A percentile compares a stretch with the other conserved stretches of the same genome.
phyloP scores from a whole-genome alignment of 805 yeast species.

The Ogataea pignaliae region DNA sequence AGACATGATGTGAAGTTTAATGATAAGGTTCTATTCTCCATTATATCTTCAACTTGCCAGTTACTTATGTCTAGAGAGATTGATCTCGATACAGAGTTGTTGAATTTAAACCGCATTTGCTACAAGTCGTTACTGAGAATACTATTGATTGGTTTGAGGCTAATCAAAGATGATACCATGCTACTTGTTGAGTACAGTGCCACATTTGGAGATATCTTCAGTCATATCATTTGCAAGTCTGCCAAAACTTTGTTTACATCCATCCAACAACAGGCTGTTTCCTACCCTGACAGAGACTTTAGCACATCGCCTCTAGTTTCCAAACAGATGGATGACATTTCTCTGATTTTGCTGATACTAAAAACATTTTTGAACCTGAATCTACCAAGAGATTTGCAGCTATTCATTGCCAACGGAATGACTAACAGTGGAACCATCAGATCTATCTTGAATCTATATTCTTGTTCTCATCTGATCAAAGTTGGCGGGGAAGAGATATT shows the following conservation, averaged over 20 bases:
- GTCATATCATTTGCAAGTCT: conserved; percentile 60
- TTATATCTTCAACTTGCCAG: conserved; percentile 40
- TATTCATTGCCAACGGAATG: conserved; percentile 48
- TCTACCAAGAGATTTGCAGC: conserved; percentile 42
- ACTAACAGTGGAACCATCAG: conserved; percentile 57
- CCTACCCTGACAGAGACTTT: conserved; percentile 34
- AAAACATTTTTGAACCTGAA: conserved; percentile 50
- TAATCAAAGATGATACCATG: conserved; percentile 38
- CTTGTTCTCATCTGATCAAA: conserved; percentile 59
- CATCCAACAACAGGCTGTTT: conserved; percentile 51
- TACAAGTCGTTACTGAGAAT: conserved; percentile 63
- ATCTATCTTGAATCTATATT: conserved; percentile 58
- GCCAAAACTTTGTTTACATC: conserved; percentile 54
- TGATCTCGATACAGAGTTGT: conserved; percentile 40
- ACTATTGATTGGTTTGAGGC: conserved; percentile 42
- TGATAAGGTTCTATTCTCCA: conserved; percentile 35
- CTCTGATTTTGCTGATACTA: conserved; percentile 59
- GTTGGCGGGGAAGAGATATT: conserved; percentile 61
- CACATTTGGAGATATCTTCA: conserved; percentile 54
- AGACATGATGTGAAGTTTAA: conserved; percentile 26
- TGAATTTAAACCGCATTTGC: conserved; percentile 33
- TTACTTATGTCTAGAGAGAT: conserved; percentile 47
- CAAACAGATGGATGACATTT: conserved; percentile 60
- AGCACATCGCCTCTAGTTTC: conserved; percentile 33
- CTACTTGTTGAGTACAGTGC: conserved; percentile 44